Evolutionary conservation across 1,284 basidiomycete genomes (phyloP).

Genomic region (Boletellus deceptivus): DNA sequence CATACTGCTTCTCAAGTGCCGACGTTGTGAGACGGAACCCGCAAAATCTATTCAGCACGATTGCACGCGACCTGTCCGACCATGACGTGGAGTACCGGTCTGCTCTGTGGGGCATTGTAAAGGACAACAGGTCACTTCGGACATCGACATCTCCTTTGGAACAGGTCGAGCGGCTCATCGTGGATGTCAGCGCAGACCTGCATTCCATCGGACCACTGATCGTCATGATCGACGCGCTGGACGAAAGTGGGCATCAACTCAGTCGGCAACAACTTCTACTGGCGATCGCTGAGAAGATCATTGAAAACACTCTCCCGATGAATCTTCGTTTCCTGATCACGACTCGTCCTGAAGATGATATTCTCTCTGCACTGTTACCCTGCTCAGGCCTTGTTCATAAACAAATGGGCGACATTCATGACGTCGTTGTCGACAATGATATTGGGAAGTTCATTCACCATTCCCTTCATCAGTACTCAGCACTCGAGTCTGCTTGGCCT

Average conservation of each 20-base stretch:
- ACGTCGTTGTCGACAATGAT: not conserved
- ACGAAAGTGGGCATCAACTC: not conserved
- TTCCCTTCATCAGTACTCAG: not conserved
- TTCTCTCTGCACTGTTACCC: not conserved
- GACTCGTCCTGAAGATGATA: not conserved
- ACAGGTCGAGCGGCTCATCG: not conserved
- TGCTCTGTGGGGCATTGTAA: not conserved
- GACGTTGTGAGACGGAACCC: slow-evolving; percentile 5
- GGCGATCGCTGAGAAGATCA: not conserved
- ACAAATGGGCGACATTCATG: not conserved
- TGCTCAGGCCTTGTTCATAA: not conserved
- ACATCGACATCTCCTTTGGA: not conserved
- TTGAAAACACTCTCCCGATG: not conserved
- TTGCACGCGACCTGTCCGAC: slow-evolving; percentile 1
- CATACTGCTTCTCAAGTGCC: slow-evolving; percentile 7
- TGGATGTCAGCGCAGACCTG: not conserved
- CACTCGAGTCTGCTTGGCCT: not conserved
- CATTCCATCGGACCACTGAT: not conserved
- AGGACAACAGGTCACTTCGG: too few relatives aligned
- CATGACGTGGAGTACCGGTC: not conserved
- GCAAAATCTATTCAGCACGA: slow-evolving; percentile 6
- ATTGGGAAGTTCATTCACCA: not conserved
- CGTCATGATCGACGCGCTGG: not conserved
- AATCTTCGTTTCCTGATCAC: slow-evolving; percentile 1
- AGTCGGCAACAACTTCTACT: not conserved